Evolutionary conservation across 1,284 basidiomycete genomes (phyloP).

Genomic region (Chondrostereum purpureum): DNA sequence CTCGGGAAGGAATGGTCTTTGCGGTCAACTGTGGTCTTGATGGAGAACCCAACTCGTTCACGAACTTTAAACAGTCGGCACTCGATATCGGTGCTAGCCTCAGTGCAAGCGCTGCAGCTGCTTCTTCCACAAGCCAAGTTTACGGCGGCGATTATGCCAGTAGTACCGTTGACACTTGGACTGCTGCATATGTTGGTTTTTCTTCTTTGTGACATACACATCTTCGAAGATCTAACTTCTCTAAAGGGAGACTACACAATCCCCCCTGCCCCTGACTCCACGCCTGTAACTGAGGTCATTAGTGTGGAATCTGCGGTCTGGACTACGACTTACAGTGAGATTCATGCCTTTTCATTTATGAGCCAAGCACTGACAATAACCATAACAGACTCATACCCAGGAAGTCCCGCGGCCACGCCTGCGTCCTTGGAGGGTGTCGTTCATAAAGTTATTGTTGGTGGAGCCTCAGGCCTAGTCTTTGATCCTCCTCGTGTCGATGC

Average conservation of each 20-base stretch:
- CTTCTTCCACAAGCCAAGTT: conserved; percentile 15
- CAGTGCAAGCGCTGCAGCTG: conserved; percentile 29
- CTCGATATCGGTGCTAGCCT: conserved; percentile 42
- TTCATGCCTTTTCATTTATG: too few relatives aligned
- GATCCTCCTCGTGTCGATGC: conserved; percentile 45
- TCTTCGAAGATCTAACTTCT: too few relatives aligned
- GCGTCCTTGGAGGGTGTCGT: conserved; percentile 33
- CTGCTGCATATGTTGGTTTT: conserved; percentile 38
- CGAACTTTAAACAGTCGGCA: conserved; percentile 48
- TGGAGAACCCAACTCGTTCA: conserved; percentile 48
- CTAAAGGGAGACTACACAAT: conserved; percentile 24
- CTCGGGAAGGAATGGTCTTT: conserved; percentile 68
- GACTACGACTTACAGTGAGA: conserved; percentile 44
- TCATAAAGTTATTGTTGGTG: conserved; percentile 48
- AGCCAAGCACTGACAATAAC: too few relatives aligned
- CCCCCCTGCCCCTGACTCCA: conserved; percentile 33
- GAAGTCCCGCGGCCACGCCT: conserved; percentile 44
- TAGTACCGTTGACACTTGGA: conserved; percentile 18
- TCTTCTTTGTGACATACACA: neutral
- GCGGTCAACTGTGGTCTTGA: conserved; percentile 53
- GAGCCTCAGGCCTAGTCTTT: conserved; percentile 40
- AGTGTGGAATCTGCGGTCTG: conserved; percentile 37
- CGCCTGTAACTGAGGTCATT: conserved; percentile 28
- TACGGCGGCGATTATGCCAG: conserved; percentile 5
- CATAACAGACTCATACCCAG: conserved; percentile 37